A percentile compares a stretch with the other conserved stretches of the same genome.
These are phyloP conservation scores for Lentinula boryana DNA, from an alignment of 768 basidiomycete genomes.

Conservation along the genomic window DNA sequence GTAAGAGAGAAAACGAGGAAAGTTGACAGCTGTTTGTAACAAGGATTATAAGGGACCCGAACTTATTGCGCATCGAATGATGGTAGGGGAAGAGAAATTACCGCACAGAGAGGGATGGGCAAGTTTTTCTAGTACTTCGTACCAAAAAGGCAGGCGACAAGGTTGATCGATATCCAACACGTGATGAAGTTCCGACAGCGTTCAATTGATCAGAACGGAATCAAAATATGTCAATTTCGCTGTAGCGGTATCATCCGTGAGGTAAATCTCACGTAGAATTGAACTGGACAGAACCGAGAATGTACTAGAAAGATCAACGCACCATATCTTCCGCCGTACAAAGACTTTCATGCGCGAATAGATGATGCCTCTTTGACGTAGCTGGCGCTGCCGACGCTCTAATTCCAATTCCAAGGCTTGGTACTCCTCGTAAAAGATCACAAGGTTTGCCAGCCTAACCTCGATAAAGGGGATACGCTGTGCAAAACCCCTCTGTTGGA, in stretches of 20 bases:
- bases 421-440: neutral
- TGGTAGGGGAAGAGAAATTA: neutral
- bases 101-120: neutral
- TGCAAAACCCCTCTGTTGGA: neutral
- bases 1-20: constrained; percentile 2
- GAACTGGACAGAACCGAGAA: neutral
- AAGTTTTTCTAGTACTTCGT: neutral
- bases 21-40: neutral
- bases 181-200: neutral
- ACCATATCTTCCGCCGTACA: neutral
- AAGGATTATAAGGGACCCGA: neutral
- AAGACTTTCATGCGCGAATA: neutral
- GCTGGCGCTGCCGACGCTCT: neutral
- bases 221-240: neutral
- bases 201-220: neutral
- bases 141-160: constrained; percentile 2
- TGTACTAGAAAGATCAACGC: neutral
- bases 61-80: neutral
- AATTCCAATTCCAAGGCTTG: too few species aligned
- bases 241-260: neutral
- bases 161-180: constrained; percentile 1
- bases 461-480: neutral
- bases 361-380: neutral
- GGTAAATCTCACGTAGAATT: neutral
- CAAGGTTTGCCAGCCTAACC: neutral